Percentiles rank a stretch among this genome's conserved stretches.
Conservation (phyloP, 2,329 filamentous ascomycete species). For the Epichloe brachyelytri region DNA sequence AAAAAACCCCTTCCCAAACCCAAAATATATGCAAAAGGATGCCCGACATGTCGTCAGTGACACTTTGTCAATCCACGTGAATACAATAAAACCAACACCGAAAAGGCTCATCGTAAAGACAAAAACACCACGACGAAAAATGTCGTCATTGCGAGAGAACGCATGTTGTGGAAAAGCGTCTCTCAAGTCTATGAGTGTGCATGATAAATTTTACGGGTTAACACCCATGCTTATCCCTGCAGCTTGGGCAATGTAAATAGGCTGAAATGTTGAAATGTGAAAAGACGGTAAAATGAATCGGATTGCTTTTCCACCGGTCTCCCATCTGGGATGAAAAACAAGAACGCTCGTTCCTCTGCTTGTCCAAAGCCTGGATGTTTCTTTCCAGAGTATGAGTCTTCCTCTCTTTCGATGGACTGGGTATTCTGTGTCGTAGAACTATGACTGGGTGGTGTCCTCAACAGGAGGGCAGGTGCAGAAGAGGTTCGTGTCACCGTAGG, state of each 20-base stretch:
- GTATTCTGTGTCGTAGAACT: background rate
- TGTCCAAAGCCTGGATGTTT: too few species aligned
- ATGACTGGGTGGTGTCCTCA: constrained; percentile 37
- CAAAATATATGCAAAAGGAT: background rate
- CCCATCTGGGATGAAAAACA: background rate
- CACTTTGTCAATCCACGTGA: too few species aligned
- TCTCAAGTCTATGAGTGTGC: constrained; percentile 1
- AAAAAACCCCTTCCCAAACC: background rate
- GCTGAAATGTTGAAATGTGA: background rate
- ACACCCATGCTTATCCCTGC: background rate
- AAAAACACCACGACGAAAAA: background rate
- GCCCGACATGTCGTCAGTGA: too few species aligned
- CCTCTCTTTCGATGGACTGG: too few species aligned
- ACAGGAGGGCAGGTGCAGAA: constrained; percentile 92
- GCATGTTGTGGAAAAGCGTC: background rate
- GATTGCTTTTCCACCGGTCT: background rate
- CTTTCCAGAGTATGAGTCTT: too few species aligned
- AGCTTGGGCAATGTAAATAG: background rate
- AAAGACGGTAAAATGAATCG: background rate
- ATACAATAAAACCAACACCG: background rate
- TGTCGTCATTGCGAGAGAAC: background rate
- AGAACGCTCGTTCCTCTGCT: background rate
- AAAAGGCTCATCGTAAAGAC: background rate
- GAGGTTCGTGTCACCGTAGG: constrained; percentile 81
- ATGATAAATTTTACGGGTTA: background rate